These are phyloP conservation scores for Xylaria sp. DNA, from an alignment of 2,329 filamentous ascomycete species.

Conservation along the genomic window DNA sequence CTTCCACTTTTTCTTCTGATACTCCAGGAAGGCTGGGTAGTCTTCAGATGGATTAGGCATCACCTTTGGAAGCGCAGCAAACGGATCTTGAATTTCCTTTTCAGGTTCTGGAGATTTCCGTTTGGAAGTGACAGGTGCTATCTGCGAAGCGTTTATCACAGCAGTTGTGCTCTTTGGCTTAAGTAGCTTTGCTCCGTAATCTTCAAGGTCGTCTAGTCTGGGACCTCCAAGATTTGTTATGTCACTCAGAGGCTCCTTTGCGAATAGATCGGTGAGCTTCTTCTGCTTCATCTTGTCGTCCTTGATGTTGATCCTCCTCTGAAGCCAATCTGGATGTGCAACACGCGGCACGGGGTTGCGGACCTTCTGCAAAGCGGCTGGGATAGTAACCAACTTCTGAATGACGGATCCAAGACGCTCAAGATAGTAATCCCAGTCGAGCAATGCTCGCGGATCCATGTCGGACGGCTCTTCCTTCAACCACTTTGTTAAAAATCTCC, in stretches of 20 bases:
- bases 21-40: slow-evolving; percentile 87
- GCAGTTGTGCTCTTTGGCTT: slow-evolving; percentile 70
- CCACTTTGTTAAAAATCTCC: slow-evolving; percentile 93
- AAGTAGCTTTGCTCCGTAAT: slow-evolving; percentile 76
- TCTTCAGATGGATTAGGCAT: slow-evolving; percentile 89
- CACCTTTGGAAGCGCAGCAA: slow-evolving; percentile 79
- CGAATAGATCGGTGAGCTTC: slow-evolving; percentile 94
- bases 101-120: slow-evolving; percentile 77
- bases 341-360: slow-evolving; percentile 94
- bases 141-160: slow-evolving; percentile 65
- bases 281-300: slow-evolving; percentile 98
- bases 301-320: slow-evolving; percentile 90
- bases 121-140: slow-evolving; percentile 67
- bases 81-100: slow-evolving; percentile 76
- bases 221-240: slow-evolving; percentile 71
- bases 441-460: slow-evolving; percentile 87
- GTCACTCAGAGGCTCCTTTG: slow-evolving; percentile 76
- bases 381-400: slow-evolving; percentile 98
- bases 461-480: slow-evolving; percentile 90
- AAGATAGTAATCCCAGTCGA: slow-evolving; percentile 98
- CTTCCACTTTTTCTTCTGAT: slow-evolving; percentile 99
- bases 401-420: slow-evolving; percentile 97
- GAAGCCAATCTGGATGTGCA: slow-evolving; percentile 95
- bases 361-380: slow-evolving; percentile 93
- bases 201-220: slow-evolving; percentile 77